phyloP scores from a whole-genome alignment of 148 eudicot species.

The Rhododendron kiyosumense region DNA sequence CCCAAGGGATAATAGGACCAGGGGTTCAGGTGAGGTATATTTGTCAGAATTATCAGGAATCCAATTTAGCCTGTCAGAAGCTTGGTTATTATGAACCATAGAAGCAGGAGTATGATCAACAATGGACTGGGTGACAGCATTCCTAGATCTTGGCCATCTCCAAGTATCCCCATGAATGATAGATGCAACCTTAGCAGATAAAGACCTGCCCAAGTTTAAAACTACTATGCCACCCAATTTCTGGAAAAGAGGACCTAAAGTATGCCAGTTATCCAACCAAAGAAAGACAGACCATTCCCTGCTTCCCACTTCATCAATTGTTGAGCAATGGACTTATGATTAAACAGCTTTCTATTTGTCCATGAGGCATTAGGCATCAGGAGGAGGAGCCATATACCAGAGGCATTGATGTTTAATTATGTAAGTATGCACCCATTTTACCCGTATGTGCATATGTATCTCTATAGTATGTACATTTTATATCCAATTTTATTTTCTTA shows the following conservation, averaged over 20 bases:
- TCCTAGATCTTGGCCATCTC: background rate
- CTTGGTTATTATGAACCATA: no score
- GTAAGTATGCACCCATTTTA: background rate
- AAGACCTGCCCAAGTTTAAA: background rate
- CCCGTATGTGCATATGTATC: background rate
- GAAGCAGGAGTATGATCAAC: no score
- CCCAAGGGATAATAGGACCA: no score
- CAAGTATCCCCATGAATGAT: background rate
- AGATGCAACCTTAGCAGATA: background rate
- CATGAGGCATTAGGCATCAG: background rate
- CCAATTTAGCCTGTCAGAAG: background rate
- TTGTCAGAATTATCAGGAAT: background rate
- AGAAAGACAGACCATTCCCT: background rate
- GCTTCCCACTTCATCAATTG: background rate
- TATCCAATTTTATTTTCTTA: background rate
- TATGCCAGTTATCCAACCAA: background rate
- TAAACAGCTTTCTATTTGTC: background rate
- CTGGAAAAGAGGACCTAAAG: background rate
- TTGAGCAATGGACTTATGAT: background rate
- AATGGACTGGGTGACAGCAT: no score
- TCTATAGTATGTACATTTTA: background rate
- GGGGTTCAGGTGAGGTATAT: background rate
- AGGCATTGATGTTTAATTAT: background rate
- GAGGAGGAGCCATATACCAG: background rate
- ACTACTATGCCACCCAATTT: background rate